Evolutionary conservation across 2,329 filamentous ascomycete genomes (phyloP).

Genomic region (Purpureocillium takamizusanense): DNA sequence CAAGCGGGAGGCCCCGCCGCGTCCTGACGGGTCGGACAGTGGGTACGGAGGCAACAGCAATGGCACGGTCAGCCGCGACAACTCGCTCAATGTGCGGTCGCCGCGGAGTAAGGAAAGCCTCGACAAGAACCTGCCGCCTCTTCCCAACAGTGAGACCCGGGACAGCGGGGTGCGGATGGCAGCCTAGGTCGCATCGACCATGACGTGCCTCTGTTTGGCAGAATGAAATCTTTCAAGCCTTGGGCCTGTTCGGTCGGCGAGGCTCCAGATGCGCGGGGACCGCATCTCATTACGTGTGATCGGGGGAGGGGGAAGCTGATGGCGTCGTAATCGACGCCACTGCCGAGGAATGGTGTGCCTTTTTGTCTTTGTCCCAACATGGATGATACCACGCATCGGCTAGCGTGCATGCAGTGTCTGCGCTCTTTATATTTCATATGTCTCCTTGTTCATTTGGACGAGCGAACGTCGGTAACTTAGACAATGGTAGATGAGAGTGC

Average conservation of each 20-base stretch:
- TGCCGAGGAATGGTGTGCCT: too few relatives aligned
- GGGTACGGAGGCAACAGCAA: conserved; percentile 31
- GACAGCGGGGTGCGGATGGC: conserved; percentile 20
- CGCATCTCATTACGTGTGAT: too few relatives aligned
- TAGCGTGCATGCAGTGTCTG: conserved; percentile 19
- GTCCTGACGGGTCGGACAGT: conserved; percentile 39
- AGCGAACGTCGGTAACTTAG: neutral
- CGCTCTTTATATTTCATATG: conserved; percentile 11
- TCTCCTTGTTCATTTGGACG: conserved; percentile 3
- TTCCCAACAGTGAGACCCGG: conserved; percentile 31
- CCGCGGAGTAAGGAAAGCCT: conserved; percentile 46
- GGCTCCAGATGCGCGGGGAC: too few relatives aligned
- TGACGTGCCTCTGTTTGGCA: conserved; percentile 11
- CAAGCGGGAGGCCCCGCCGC: conserved; percentile 18
- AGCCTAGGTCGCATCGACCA: conserved; percentile 17
- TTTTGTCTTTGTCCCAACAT: conserved; percentile 14
- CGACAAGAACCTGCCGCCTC: conserved; percentile 50
- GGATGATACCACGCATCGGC: conserved; percentile 33
- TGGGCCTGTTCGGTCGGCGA: too few relatives aligned
- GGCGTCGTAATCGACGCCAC: too few relatives aligned
- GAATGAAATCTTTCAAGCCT: neutral
- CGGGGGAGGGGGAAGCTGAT: too few relatives aligned
- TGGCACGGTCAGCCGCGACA: conserved; percentile 18
- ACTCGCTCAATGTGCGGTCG: conserved; percentile 21
- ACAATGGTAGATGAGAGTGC: conserved; percentile 1